These are phyloP conservation scores for Parastagonospora avenae DNA, from an alignment of 2,329 filamentous ascomycete genomes.

Conservation along the genomic window DNA sequence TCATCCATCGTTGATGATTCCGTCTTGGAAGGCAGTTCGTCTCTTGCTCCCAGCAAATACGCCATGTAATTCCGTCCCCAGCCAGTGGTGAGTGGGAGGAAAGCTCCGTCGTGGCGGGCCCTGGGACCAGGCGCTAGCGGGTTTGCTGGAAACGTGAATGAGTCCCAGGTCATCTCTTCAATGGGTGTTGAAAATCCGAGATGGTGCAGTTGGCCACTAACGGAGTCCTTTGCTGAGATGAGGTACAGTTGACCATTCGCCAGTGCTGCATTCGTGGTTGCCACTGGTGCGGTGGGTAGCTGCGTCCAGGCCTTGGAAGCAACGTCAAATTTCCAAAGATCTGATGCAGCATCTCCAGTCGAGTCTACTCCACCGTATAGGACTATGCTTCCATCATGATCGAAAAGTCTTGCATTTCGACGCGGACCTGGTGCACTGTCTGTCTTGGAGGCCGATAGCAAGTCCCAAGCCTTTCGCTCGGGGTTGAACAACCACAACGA, in stretches of 20 bases:
- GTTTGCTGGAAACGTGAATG: constrained; percentile 50
- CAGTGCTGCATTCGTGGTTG: constrained; percentile 44
- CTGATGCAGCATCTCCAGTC: constrained; percentile 28
- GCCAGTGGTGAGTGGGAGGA: constrained; percentile 50
- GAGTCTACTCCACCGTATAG: constrained; percentile 35
- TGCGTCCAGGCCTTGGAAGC: constrained; percentile 28
- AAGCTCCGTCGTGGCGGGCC: constrained; percentile 45
- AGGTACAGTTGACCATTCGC: constrained; percentile 47
- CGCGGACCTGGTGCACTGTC: constrained; percentile 27
- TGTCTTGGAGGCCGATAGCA: constrained; percentile 18
- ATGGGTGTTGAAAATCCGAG: constrained; percentile 24
- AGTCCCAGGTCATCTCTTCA: constrained; percentile 44
- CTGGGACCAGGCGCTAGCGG: constrained; percentile 51
- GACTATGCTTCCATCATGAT: constrained; percentile 22
- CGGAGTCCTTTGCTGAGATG: constrained; percentile 42
- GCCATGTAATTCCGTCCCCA: constrained; percentile 53
- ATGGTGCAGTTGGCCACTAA: constrained; percentile 38
- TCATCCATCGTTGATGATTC: constrained; percentile 7
- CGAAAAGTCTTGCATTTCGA: constrained; percentile 25
- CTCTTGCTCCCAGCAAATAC: constrained; percentile 48
- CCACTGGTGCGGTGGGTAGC: constrained; percentile 31
- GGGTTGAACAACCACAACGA: constrained; percentile 51
- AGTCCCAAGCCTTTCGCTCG: constrained; percentile 33
- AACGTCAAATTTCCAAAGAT: constrained; percentile 33
- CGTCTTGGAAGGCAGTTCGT: constrained; percentile 2